Evolutionary conservation across 2,329 filamentous ascomycete species (phyloP), one percentile per base, ranked within the genome.

Genomic region (Penicillium freii): DNA sequence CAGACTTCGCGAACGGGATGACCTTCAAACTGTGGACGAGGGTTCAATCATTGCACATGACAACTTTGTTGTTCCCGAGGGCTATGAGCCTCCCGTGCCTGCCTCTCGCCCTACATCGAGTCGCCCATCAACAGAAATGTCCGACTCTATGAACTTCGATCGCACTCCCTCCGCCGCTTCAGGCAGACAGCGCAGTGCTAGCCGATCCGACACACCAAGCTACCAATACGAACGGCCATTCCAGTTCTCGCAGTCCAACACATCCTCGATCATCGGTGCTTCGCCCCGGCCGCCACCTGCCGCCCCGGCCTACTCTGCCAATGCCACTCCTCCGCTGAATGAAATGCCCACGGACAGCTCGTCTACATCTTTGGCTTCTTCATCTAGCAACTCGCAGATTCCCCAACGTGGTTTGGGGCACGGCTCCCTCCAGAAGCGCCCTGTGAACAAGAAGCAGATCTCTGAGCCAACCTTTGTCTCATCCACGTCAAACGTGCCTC

Each of bases 361-460:
- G 5, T 69, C 73, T 21, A 67, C 71, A 17, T 61, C 74, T 11
- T 55, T 65, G n/a, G 59, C 67, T 11, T 56, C 63, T 58, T 53
- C 66, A 46, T 62, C 56, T 58, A 63, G 64, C 59, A 56, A 29
- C 21, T 19, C 66, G 40, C 56, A 68, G 7, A 42, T 65, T n/a
- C 61, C 70, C 23, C 69, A 71, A 53, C 72, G 73, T 61, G 65
- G 69, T 13, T 61, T 69, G 29, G 66, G 68, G 8, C 62, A 68
- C 33, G 59, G 59, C 53, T 61, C 67, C 54, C 69, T 75, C 6
- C 79, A 83, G 38, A 87, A 86, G 74, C 81, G 82, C 64, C 78
- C 80, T 0, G 77, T 87, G 47, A 81, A 81, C 60, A 88, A 88
- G 71, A 75, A 78, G 13, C 81, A 83, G 56, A 88, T 88, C 49